Percentiles rank a stretch among this genome's conserved stretches.
These are phyloP conservation scores for Penstemon davidsonii DNA, from an alignment of 257 asterid genomes.

Conservation along the genomic window DNA sequence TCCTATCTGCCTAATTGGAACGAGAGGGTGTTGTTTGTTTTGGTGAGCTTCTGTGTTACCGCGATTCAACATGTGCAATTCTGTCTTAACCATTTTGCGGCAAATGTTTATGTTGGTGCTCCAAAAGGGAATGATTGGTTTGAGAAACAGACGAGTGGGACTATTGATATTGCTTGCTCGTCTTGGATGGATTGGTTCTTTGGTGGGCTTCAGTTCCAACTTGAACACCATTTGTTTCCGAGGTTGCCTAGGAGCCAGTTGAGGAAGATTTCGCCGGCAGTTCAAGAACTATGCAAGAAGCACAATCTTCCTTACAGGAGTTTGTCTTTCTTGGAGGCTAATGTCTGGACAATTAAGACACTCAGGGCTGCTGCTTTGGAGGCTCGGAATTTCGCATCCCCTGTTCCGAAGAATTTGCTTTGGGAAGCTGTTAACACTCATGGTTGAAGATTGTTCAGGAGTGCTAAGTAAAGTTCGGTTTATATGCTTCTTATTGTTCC, in stretches of 20 bases:
- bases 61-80: slow-evolving; percentile 82
- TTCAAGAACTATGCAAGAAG: slow-evolving; percentile 74
- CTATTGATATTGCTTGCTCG: slow-evolving; percentile 68
- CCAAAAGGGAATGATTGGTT: slow-evolving; percentile 90
- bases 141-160: slow-evolving; percentile 79
- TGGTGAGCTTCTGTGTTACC: slow-evolving; percentile 55
- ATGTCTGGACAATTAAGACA: slow-evolving; percentile 55
- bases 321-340: slow-evolving; percentile 65
- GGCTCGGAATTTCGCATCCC: slow-evolving; percentile 59
- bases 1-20: slow-evolving; percentile 66
- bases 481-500: neutral
- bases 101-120: slow-evolving; percentile 61
- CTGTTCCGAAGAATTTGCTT: slow-evolving; percentile 62
- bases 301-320: slow-evolving; percentile 72
- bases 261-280: slow-evolving; percentile 70
- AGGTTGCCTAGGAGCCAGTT: slow-evolving; percentile 86
- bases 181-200: slow-evolving; percentile 82
- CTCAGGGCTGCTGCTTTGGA: slow-evolving; percentile 67
- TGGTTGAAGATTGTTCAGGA: slow-evolving; percentile 43
- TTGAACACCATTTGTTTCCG: slow-evolving; percentile 86
- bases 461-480: neutral
- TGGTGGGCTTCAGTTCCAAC: slow-evolving; percentile 89
- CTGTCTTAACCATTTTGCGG: slow-evolving; percentile 84
- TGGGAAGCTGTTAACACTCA: slow-evolving; percentile 95
- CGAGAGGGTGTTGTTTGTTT: slow-evolving; percentile 57